These are phyloP conservation scores for Moricandia moricandioides DNA, from an alignment of 345 rosid genomes.

Conservation along the genomic window DNA sequence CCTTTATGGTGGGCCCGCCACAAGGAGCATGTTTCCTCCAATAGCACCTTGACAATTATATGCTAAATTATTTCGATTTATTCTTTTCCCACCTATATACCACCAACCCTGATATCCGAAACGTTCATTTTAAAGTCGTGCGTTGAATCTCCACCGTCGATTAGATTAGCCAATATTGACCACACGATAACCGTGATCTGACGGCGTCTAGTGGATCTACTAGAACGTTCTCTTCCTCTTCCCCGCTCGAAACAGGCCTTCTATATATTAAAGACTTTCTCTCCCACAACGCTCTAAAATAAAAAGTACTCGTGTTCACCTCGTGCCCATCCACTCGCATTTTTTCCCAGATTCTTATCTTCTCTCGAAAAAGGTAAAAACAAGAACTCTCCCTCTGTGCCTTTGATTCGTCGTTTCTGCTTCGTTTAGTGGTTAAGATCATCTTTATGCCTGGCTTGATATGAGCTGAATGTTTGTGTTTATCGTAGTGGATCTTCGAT, in stretches of 20 bases:
- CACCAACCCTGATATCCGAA: constrained; percentile 29
- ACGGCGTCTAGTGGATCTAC: constrained; percentile 43
- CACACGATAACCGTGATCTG: constrained; percentile 44
- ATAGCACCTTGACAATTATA: constrained; percentile 2
- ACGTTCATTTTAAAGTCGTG: constrained; percentile 17
- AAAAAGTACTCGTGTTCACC: constrained; percentile 44
- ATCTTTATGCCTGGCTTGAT: background rate
- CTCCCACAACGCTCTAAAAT: background rate
- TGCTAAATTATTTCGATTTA: background rate
- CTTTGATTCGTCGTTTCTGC: background rate
- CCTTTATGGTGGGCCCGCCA: constrained; percentile 32
- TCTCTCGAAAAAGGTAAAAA: constrained; percentile 13
- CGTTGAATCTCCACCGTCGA: constrained; percentile 32
- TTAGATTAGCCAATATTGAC: background rate
- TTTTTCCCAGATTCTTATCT: background rate
- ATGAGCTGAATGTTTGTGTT: constrained; percentile 15
- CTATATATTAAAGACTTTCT: constrained; percentile 12
- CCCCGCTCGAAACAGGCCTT: background rate
- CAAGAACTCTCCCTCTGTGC: background rate
- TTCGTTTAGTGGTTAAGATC: background rate
- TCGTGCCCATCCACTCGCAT: constrained; percentile 41
- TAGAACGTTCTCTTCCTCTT: constrained; percentile 47
- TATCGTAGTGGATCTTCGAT: background rate
- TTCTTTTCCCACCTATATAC: constrained; percentile 30
- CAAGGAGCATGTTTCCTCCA: constrained; percentile 34